These are phyloP conservation scores for Suillus variegatus DNA, from an alignment of 768 basidiomycete species.

Conservation along the genomic window DNA sequence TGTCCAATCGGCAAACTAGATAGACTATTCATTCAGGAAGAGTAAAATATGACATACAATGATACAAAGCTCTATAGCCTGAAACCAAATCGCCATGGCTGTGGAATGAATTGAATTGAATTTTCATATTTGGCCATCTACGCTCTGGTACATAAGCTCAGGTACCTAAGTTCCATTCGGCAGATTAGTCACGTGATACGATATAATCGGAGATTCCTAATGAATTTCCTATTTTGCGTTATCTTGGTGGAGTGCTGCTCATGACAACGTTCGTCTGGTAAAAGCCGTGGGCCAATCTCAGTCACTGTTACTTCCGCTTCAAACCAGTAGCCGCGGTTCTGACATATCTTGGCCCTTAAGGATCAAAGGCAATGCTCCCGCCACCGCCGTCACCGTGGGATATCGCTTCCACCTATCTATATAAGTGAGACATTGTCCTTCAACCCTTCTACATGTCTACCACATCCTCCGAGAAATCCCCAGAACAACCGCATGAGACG, in stretches of 20 bases:
- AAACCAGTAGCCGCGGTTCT: not conserved
- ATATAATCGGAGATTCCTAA: conserved; percentile 13
- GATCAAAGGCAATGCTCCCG: not conserved
- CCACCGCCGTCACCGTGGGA: conserved; percentile 16
- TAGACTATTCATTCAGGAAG: too few relatives aligned
- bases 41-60: too few relatives aligned
- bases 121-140: too few relatives aligned
- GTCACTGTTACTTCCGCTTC: not conserved
- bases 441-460: conserved; percentile 30
- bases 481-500: conserved; percentile 21
- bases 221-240: conserved; percentile 7
- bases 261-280: conserved; percentile 17
- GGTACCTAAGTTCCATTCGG: too few relatives aligned
- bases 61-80: too few relatives aligned
- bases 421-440: conserved; percentile 24
- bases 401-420: conserved; percentile 21
- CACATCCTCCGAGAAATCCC: conserved; percentile 23
- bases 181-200: conserved; percentile 1
- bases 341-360: not conserved
- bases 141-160: too few relatives aligned
- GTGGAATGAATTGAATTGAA: too few relatives aligned
- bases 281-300: not conserved
- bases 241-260: conserved; percentile 22
- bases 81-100: too few relatives aligned
- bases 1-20: too few relatives aligned